Conservation (phyloP, 2,329 filamentous ascomycete species). For the Diaporthe sp. region DNA sequence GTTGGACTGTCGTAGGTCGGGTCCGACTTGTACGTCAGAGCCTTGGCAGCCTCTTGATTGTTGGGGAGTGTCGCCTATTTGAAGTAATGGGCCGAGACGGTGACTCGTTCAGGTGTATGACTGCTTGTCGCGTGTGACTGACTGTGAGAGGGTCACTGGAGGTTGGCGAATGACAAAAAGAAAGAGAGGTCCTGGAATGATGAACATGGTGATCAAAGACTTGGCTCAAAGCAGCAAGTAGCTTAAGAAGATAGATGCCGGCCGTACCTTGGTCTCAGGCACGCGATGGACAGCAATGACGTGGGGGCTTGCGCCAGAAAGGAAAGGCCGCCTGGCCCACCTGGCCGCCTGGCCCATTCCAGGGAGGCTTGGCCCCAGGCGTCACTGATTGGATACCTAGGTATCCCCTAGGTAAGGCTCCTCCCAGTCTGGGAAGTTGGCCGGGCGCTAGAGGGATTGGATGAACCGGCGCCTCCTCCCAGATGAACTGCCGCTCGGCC, state of each 20-base stretch:
- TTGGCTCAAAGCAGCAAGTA: neutral
- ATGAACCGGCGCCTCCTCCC: neutral
- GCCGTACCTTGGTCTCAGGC: neutral
- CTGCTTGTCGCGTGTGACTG: neutral
- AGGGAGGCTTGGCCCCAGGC: neutral
- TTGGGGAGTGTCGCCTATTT: neutral
- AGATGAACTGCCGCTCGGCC: neutral
- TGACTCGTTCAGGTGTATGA: neutral
- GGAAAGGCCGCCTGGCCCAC: neutral
- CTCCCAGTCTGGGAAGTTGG: conserved; percentile 13
- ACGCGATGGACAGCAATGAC: conserved; percentile 24
- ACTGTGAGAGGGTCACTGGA: neutral
- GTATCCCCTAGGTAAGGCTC: too few relatives aligned
- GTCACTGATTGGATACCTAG: neutral
- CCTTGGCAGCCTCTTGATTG: neutral
- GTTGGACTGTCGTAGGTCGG: neutral
- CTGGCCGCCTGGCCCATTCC: neutral
- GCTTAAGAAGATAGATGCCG: neutral
- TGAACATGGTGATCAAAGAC: neutral
- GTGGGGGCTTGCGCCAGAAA: conserved; percentile 4
- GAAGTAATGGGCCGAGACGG: neutral
- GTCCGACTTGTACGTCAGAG: neutral
- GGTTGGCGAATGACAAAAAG: neutral
- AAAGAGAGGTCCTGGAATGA: neutral
- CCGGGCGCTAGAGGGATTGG: conserved; percentile 27